Evolutionary conservation across 2,329 filamentous ascomycete species (phyloP).

Genomic region (Diaporthe vexans): DNA sequence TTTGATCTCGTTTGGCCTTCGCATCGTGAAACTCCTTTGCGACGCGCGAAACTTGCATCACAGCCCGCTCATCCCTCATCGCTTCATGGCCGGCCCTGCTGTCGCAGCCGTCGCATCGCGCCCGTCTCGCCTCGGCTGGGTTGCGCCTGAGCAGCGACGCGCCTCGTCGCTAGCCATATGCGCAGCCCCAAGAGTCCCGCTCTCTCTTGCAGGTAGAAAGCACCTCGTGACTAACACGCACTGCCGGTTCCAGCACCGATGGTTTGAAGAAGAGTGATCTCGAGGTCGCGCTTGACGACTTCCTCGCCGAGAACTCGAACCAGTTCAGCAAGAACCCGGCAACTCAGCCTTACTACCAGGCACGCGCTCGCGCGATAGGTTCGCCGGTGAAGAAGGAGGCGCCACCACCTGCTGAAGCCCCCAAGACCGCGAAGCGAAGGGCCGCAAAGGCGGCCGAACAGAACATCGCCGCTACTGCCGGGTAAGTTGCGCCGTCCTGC

Average conservation of each 20-base stretch:
- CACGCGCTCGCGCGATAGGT: slow-evolving; percentile 69
- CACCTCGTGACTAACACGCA: slow-evolving; percentile 41
- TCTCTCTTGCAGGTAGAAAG: not conserved
- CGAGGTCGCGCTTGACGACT: slow-evolving; percentile 79
- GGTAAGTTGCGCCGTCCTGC: slow-evolving; percentile 54
- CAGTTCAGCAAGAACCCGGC: slow-evolving; percentile 73
- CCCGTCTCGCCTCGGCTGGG: not conserved
- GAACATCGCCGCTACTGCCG: slow-evolving; percentile 50
- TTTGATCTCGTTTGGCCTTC: too few species aligned
- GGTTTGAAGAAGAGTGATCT: slow-evolving; percentile 84
- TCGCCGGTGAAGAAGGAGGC: slow-evolving; percentile 74
- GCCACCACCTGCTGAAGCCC: slow-evolving; percentile 54
- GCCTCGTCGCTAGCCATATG: not conserved
- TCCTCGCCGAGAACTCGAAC: slow-evolving; percentile 77
- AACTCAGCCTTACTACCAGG: slow-evolving; percentile 83
- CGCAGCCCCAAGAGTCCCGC: not conserved
- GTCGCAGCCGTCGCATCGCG: slow-evolving; percentile 25
- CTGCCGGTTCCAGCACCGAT: slow-evolving; percentile 68
- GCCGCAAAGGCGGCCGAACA: slow-evolving; percentile 62
- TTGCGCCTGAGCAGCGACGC: not conserved
- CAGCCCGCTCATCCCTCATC: not conserved
- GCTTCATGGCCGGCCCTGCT: not conserved
- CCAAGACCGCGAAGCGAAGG: slow-evolving; percentile 63
- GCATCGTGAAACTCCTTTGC: not conserved
- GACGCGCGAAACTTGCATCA: not conserved